Conservation (phyloP, 225 moss, liverwort and hornwort genomes). For the Polytrichum formosum region DNA sequence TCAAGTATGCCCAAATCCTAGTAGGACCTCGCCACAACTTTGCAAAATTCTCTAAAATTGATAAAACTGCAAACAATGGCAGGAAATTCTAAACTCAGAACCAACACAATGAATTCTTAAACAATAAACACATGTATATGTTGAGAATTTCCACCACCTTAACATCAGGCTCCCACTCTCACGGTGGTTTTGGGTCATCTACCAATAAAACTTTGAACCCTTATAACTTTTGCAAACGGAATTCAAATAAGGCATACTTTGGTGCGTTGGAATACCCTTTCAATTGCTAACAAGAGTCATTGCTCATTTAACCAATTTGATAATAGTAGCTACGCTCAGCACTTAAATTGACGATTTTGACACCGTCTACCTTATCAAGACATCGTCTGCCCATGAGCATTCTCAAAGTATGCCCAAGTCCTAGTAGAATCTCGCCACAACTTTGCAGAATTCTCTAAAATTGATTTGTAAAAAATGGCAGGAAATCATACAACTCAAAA, state of each 20-base stretch:
- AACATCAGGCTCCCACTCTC: too few relatives aligned
- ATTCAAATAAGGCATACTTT: too few relatives aligned
- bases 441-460: too few relatives aligned
- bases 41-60: slow-evolving; percentile 2
- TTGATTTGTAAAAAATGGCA: too few relatives aligned
- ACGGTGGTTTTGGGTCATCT: too few relatives aligned
- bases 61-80: not conserved
- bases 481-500: too few relatives aligned
- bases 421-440: not conserved
- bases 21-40: not conserved
- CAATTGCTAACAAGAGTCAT: too few relatives aligned
- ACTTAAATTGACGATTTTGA: not conserved
- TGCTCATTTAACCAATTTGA: not conserved
- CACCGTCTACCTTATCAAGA: not conserved
- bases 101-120: not conserved
- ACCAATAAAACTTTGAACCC: too few relatives aligned
- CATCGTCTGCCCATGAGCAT: not conserved
- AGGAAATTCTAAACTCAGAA: not conserved
- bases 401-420: not conserved
- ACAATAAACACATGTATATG: not conserved
- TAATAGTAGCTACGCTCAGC: not conserved
- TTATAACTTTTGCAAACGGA: too few relatives aligned
- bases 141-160: not conserved
- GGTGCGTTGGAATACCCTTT: too few relatives aligned
- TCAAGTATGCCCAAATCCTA: not conserved